A percentile compares a stretch with the other conserved stretches of the same genome.
These are phyloP conservation scores for Alternaria gaisen DNA, from an alignment of 2,329 filamentous ascomycete genomes.

Conservation along the genomic window DNA sequence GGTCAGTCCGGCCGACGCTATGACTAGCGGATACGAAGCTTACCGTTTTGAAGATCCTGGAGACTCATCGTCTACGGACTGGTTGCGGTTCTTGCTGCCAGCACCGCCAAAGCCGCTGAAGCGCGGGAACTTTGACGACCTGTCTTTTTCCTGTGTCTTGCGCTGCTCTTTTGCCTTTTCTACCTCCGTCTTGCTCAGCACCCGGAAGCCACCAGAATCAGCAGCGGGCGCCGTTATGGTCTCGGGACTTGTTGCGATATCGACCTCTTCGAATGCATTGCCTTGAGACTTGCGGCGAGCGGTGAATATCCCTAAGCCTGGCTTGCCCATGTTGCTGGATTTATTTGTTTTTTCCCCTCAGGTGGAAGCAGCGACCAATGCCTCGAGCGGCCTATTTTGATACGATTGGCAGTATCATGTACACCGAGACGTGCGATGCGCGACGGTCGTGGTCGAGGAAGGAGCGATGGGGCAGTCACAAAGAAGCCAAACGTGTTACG, in stretches of 20 bases:
- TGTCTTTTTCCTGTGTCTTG: constrained; percentile 44
- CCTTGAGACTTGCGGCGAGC: constrained; percentile 50
- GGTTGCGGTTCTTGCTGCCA: constrained; percentile 44
- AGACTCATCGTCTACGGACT: constrained; percentile 49
- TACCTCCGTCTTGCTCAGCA: constrained; percentile 47
- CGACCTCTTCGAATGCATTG: constrained; percentile 45
- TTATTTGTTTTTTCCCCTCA: not conserved
- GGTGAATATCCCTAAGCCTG: constrained; percentile 44
- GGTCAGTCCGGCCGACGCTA: constrained; percentile 41
- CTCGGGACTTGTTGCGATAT: constrained; percentile 33
- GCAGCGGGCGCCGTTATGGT: constrained; percentile 27
- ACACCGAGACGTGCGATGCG: constrained; percentile 14
- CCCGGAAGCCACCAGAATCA: constrained; percentile 44
- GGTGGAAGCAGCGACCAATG: constrained; percentile 23
- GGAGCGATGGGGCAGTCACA: constrained; percentile 5
- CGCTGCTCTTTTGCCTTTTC: constrained; percentile 38
- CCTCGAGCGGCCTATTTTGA: constrained; percentile 30
- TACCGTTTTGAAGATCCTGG: constrained; percentile 50
- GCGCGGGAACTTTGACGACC: constrained; percentile 44
- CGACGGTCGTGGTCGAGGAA: constrained; percentile 12
- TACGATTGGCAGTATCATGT: constrained; percentile 28
- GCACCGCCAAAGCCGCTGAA: constrained; percentile 45
- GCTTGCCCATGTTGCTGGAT: constrained; percentile 40
- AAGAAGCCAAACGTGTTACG: constrained; percentile 1
- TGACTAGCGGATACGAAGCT: constrained; percentile 28